Evolutionary conservation across 495 filamentous ascomycete species (phyloP).

Genomic region (Penicillium psychrofluorescens): DNA sequence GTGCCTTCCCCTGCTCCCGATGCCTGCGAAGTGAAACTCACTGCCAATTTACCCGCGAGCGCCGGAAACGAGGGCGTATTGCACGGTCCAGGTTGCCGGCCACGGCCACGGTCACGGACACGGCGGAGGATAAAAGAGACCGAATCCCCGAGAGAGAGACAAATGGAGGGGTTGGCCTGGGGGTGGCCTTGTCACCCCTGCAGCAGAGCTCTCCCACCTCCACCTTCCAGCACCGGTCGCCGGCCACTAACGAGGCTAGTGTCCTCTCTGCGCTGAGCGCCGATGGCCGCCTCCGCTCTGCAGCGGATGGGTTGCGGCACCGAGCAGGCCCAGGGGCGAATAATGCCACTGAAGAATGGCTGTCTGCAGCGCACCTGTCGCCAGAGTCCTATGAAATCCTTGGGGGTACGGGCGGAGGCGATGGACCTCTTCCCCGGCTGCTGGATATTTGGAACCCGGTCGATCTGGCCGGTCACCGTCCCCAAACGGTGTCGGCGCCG

Average conservation of each 20-base stretch:
- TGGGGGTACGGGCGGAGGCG: conserved; percentile 16
- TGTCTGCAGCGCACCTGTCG: conserved; percentile 31
- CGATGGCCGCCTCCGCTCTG: conserved; percentile 23
- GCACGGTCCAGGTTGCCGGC: conserved; percentile 24
- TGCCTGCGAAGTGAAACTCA: conserved; percentile 36
- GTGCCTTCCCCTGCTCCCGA: conserved; percentile 39
- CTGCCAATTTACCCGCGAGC: conserved; percentile 40
- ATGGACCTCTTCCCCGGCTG: conserved; percentile 27
- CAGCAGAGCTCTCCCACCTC: conserved; percentile 24
- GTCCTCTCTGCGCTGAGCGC: conserved; percentile 24
- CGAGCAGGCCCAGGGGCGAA: conserved; percentile 8
- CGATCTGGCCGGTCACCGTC: conserved; percentile 18
- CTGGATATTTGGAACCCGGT: conserved; percentile 31
- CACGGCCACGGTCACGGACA: conserved; percentile 6
- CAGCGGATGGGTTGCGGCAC: conserved; percentile 10
- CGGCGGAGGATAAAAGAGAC: neutral
- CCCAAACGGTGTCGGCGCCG: conserved; percentile 1
- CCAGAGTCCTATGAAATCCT: conserved; percentile 30
- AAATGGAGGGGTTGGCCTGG: neutral
- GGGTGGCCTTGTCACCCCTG: conserved; percentile 12
- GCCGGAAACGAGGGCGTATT: conserved; percentile 39
- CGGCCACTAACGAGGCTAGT: conserved; percentile 26
- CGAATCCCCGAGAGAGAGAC: neutral
- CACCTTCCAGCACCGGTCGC: conserved; percentile 22
- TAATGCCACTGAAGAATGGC: conserved; percentile 34